Percentiles rank a stretch among this genome's conserved stretches.
Evolutionary conservation across 2,329 filamentous ascomycete genomes (phyloP).

Genomic region (Ploettnerulaceae sp.): DNA sequence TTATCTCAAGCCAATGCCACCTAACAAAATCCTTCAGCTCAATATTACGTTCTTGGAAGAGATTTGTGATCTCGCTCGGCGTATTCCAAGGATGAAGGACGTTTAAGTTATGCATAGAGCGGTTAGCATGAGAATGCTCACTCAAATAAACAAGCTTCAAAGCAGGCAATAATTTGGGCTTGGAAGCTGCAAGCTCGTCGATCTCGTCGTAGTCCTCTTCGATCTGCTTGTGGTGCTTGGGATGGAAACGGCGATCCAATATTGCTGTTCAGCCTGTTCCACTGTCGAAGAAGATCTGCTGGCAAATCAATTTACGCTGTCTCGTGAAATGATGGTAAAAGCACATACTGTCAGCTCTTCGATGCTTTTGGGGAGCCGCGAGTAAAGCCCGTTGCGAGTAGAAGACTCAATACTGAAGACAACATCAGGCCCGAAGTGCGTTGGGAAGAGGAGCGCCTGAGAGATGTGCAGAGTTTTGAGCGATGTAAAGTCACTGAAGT

Average conservation of each 20-base stretch:
- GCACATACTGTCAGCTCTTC: not conserved
- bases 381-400: not conserved
- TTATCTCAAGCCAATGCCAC: not conserved
- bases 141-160: not conserved
- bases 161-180: not conserved
- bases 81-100: not conserved
- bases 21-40: not conserved
- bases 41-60: not conserved
- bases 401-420: not conserved
- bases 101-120: not conserved
- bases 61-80: not conserved
- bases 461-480: not conserved
- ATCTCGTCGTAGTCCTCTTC: slow-evolving; percentile 2
- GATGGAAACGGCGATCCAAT: not conserved
- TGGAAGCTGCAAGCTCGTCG: not conserved
- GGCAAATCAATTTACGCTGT: not conserved
- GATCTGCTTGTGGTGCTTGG: not conserved
- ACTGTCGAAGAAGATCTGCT: not conserved
- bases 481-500: not conserved
- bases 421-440: not conserved
- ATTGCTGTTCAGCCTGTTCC: not conserved
- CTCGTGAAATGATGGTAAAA: not conserved
- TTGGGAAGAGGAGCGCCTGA: not conserved
- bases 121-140: not conserved
- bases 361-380: not conserved